Conservation (phyloP, 441 rosid genomes). For the Aleurites moluccanus region DNA sequence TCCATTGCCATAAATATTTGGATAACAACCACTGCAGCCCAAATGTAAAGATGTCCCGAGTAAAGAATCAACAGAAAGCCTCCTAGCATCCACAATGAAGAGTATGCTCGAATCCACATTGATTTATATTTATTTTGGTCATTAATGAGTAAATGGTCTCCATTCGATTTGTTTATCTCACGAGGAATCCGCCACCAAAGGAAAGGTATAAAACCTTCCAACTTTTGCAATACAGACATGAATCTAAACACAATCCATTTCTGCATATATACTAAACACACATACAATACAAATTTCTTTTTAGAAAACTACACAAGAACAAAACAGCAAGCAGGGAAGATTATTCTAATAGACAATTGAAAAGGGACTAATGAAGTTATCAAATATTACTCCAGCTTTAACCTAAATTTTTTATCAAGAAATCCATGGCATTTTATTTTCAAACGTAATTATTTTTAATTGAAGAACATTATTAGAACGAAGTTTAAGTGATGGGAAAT, state of each 20-base stretch:
- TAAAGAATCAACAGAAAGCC: constrained; percentile 69
- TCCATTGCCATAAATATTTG: constrained; percentile 87
- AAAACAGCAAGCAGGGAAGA: not conserved
- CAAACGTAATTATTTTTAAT: not conserved
- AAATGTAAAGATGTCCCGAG: constrained; percentile 89
- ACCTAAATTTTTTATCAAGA: not conserved
- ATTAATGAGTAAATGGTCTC: constrained; percentile 55
- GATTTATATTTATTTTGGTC: constrained; percentile 73
- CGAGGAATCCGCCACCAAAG: constrained; percentile 41
- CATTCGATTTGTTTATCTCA: constrained; percentile 55
- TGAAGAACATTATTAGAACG: not conserved
- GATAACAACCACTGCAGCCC: constrained; percentile 84
- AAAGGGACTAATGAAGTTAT: not conserved
- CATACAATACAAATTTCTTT: not conserved
- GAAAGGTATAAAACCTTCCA: not conserved
- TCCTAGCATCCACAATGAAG: constrained; percentile 92
- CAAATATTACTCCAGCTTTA: not conserved
- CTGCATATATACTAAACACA: not conserved
- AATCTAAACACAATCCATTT: not conserved
- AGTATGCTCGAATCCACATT: constrained; percentile 63
- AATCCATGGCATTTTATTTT: not conserved
- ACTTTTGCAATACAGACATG: not conserved
- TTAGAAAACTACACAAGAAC: not conserved
- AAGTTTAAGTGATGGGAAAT: too few species aligned
- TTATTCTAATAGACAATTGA: too few species aligned